These are phyloP conservation scores for Nakazawaea peltata DNA, from an alignment of 805 yeast genomes.

Conservation along the genomic window DNA sequence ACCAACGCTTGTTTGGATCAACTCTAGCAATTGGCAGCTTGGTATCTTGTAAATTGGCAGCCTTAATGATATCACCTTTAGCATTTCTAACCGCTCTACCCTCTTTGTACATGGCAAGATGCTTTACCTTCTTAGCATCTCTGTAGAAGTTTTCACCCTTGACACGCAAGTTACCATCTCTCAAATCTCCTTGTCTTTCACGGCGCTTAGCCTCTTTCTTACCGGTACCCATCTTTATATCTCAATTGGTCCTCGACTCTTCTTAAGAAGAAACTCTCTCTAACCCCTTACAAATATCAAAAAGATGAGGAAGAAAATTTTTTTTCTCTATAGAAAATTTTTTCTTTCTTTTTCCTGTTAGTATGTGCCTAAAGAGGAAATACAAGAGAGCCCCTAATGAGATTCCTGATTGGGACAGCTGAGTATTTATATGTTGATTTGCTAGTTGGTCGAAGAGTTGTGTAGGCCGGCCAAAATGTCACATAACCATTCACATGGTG, in stretches of 20 bases:
- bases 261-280: too few species aligned
- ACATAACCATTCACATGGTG: conserved; percentile 3
- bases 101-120: conserved; percentile 84
- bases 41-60: conserved; percentile 82
- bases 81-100: conserved; percentile 86
- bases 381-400: conserved; percentile 6
- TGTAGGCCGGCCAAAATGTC: too few species aligned
- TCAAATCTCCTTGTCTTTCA: conserved; percentile 67
- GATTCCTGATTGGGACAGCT: neutral
- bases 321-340: neutral
- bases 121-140: conserved; percentile 89
- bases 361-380: neutral
- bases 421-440: too few species aligned
- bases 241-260: neutral
- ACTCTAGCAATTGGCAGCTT: conserved; percentile 88
- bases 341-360: too few species aligned
- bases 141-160: conserved; percentile 96
- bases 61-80: conserved; percentile 77
- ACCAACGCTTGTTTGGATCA: conserved; percentile 96
- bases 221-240: conserved; percentile 75
- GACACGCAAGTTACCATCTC: conserved; percentile 87
- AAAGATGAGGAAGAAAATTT: neutral
- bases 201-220: conserved; percentile 90
- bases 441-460: too few species aligned
- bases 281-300: neutral